A percentile compares a stretch with the other conserved stretches of the same genome.
phyloP scores from a whole-genome alignment of 2,329 filamentous ascomycete species.

The Fusarium equiseti region DNA sequence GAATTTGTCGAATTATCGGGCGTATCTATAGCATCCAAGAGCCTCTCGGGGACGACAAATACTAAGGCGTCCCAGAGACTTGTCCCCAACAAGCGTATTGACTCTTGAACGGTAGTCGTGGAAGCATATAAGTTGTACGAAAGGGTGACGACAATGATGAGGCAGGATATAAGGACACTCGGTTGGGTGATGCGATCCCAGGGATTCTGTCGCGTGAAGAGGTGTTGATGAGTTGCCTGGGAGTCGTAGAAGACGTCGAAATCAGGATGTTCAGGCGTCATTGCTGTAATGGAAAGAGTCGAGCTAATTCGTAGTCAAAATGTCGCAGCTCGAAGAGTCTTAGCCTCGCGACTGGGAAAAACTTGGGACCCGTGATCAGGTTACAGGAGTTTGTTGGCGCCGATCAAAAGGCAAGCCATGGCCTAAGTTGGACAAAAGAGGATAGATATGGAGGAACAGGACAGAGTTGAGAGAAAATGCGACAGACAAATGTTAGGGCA shows the following conservation, averaged over 20 bases:
- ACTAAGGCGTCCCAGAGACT: constrained; percentile 73
- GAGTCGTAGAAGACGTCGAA: constrained; percentile 54
- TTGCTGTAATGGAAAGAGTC: constrained; percentile 40
- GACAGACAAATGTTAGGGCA: neutral
- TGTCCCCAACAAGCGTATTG: constrained; percentile 50
- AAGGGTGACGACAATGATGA: constrained; percentile 51
- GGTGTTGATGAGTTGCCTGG: constrained; percentile 50
- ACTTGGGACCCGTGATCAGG: constrained; percentile 43
- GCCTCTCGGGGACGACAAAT: constrained; percentile 64
- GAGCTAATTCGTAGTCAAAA: constrained; percentile 18
- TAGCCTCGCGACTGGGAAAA: constrained; percentile 37
- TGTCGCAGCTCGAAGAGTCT: constrained; percentile 31
- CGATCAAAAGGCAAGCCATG: constrained; percentile 45
- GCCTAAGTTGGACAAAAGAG: constrained; percentile 28
- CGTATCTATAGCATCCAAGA: constrained; percentile 69
- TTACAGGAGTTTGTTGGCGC: constrained; percentile 35
- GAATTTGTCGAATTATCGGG: constrained; percentile 61
- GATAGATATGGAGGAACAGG: neutral
- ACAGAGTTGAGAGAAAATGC: neutral
- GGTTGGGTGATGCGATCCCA: constrained; percentile 53
- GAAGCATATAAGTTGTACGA: constrained; percentile 53
- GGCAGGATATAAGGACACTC: constrained; percentile 51
- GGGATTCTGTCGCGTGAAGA: constrained; percentile 45
- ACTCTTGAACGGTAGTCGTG: constrained; percentile 48
- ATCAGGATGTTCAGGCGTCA: constrained; percentile 51